phyloP scores from a whole-genome alignment of 2,329 filamentous ascomycete genomes.

The Orbilia blumenaviensis region DNA sequence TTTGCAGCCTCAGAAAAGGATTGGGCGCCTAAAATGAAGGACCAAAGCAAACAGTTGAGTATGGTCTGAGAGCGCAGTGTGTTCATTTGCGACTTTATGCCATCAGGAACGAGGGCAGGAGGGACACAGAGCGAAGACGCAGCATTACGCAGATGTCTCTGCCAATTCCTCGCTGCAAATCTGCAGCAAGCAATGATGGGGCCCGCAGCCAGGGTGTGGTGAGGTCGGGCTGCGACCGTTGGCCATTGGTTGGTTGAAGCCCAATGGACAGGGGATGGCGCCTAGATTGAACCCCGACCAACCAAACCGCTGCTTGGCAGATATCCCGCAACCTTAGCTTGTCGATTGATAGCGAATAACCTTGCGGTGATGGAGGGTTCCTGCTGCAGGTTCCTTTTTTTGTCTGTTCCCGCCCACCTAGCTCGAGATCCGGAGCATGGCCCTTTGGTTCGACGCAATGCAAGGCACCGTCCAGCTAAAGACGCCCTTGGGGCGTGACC shows the following conservation, averaged over 20 bases:
- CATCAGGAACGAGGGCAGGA: slow-evolving; percentile 18
- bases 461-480: slow-evolving; percentile 37
- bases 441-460: slow-evolving; percentile 3
- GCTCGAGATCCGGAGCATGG: slow-evolving; percentile 33
- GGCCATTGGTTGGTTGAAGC: slow-evolving; percentile 46
- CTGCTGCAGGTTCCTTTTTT: slow-evolving; percentile 32
- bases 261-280: slow-evolving; percentile 44
- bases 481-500: slow-evolving; percentile 37
- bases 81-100: slow-evolving; percentile 46
- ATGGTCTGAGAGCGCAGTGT: slow-evolving; percentile 45
- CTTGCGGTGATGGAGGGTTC: slow-evolving; percentile 41
- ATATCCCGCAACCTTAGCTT: slow-evolving; percentile 47
- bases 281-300: slow-evolving; percentile 51
- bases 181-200: slow-evolving; percentile 39
- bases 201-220: slow-evolving; percentile 38
- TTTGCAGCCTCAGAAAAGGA: slow-evolving; percentile 22
- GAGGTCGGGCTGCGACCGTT: slow-evolving; percentile 36
- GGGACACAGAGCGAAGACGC: slow-evolving; percentile 14
- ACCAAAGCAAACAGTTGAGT: slow-evolving; percentile 30
- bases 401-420: slow-evolving; percentile 28
- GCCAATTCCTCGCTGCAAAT: slow-evolving; percentile 16
- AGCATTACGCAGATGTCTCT: slow-evolving; percentile 15
- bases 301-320: slow-evolving; percentile 53
- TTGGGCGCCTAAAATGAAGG: slow-evolving; percentile 52
- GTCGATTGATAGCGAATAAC: slow-evolving; percentile 44